Evolutionary conservation across 2,329 filamentous ascomycete genomes (phyloP), one percentile per base, ranked within the genome.

Genomic region (Pleurostoma richardsiae): DNA sequence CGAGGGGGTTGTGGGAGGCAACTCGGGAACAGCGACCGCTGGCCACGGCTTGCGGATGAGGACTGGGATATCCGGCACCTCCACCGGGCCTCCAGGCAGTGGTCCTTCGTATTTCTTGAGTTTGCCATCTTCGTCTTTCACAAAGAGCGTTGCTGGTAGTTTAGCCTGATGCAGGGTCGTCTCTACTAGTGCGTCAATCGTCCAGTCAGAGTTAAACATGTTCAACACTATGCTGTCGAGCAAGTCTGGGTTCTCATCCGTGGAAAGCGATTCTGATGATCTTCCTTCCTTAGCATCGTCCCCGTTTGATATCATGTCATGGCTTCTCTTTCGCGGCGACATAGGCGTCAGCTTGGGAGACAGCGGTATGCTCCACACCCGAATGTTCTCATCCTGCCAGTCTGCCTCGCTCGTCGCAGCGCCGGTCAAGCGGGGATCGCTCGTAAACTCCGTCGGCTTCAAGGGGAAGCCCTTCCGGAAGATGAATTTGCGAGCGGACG

Each of bases 181-280:
- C 57, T 88, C 82, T 26, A 81, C 64, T 19, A 95, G 72, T 3
- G 81, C 76, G 59, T 95, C 88, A 49, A 87, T 69, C 27, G 70
- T 77, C 89, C 88, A 94, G 47, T 77, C 69, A 0, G 86, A 90
- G 55, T 88, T 76, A 59, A 92, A 92, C 88, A 94, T 92, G 53
- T 83, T 75, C 6, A 73, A 73, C n/a, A 92, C 78, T 27, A 90
- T 74, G 1, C 74, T 68, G 45, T 81, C 74, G n/a, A 81, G 73
- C 30, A 83, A 63, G 30, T 74, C 60, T 50, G 79, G 72, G 48
- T 74, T 64, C 4, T 56, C 54, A 42, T 74, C 66, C 19, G 68
- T 52, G 30, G 55, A 52, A 31, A 67, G 39, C 1, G 43, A 27
- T n/a, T 43, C 40, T 30, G 28, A 4, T 27, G 41, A 28, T 6